These are phyloP conservation scores for Agrocybe praecox DNA, from an alignment of 768 basidiomycete species.

Conservation along the genomic window DNA sequence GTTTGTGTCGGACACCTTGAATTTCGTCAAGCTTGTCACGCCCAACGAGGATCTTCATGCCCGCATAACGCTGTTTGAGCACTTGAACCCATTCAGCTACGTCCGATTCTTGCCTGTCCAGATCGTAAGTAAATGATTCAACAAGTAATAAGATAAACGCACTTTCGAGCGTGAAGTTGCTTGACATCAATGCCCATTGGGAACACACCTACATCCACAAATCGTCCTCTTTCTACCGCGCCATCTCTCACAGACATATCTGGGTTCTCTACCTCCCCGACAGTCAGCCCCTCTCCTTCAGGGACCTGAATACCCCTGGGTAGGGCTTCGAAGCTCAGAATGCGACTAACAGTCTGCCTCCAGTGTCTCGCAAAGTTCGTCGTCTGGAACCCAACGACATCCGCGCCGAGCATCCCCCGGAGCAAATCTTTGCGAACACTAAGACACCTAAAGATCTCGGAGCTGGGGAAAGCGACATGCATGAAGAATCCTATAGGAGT, in stretches of 20 bases:
- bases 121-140: neutral
- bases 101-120: conserved; percentile 64
- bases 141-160: conserved; percentile 5
- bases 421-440: conserved; percentile 78
- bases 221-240: conserved; percentile 48
- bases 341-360: conserved; percentile 81
- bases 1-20: conserved; percentile 69
- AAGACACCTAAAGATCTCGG: conserved; percentile 94
- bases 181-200: conserved; percentile 88
- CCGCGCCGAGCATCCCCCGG: conserved; percentile 88
- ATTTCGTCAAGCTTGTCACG: conserved; percentile 89
- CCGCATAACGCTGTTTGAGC: conserved; percentile 79
- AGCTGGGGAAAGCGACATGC: conserved; percentile 94
- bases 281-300: conserved; percentile 34
- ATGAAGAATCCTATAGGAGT: conserved; percentile 92
- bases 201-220: conserved; percentile 87
- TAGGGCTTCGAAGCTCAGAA: conserved; percentile 77
- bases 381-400: conserved; percentile 93
- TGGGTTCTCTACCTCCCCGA: conserved; percentile 13
- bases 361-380: conserved; percentile 84
- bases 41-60: conserved; percentile 87
- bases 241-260: conserved; percentile 24
- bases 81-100: conserved; percentile 82
- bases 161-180: conserved; percentile 69
- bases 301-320: conserved; percentile 80